A percentile compares a stretch with the other conserved stretches of the same genome.
phyloP scores from a whole-genome alignment of 1,284 basidiomycete genomes.

The Thecaphora thlaspeos region DNA sequence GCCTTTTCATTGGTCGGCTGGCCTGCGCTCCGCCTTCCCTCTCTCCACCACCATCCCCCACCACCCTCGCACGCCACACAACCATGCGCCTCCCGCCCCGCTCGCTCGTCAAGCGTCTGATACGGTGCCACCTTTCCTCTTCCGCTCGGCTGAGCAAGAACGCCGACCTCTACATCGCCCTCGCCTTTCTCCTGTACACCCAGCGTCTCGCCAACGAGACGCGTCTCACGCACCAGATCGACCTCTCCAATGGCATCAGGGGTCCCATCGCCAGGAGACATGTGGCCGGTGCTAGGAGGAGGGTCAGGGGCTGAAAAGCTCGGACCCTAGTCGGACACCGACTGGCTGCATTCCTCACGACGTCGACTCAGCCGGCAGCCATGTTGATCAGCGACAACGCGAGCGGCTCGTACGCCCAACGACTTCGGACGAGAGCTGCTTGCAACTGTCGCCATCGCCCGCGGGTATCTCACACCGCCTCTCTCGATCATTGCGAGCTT shows the following conservation, averaged over 20 bases:
- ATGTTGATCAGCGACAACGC: no score
- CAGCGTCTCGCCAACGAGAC: conserved; percentile 35
- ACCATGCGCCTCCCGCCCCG: conserved; percentile 31
- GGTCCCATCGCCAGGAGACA: conserved; percentile 23
- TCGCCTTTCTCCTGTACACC: conserved; percentile 31
- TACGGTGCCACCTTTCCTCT: conserved; percentile 26
- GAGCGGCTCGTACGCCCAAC: no score
- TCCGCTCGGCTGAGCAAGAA: conserved; percentile 29
- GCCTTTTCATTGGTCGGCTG: no score
- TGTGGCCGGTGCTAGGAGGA: conserved; percentile 28
- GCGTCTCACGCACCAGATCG: conserved; percentile 24
- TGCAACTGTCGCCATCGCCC: no score
- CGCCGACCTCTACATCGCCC: conserved; percentile 32
- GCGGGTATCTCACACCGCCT: no score
- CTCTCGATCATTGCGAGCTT: no score
- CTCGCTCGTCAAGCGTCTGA: conserved; percentile 27
- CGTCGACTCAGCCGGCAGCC: no score
- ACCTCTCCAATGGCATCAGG: conserved; percentile 25
- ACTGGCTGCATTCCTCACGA: no score
- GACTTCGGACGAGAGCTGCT: no score
- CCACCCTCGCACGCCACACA: background rate
- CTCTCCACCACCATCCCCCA: conserved; percentile 2
- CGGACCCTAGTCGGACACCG: no score
- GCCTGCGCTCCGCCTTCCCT: conserved; percentile 11
- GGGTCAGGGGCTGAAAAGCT: conserved; percentile 27